Evolutionary conservation across 2,329 filamentous ascomycete species (phyloP), one percentile per base, ranked within the genome.

Genomic region (Ophiostoma australiae): DNA sequence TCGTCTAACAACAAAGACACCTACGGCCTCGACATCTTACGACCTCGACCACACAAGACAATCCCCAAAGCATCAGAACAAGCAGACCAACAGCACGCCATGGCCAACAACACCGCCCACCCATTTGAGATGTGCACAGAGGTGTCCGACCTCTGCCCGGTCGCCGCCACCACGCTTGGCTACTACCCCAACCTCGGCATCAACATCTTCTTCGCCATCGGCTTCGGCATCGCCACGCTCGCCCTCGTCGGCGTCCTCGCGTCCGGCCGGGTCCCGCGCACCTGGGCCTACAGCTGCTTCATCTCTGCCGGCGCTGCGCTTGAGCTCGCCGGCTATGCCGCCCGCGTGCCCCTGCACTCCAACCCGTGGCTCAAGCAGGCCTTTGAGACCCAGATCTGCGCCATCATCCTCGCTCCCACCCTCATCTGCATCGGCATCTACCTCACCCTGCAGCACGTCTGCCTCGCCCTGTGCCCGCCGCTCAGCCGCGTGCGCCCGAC

Each of bases 381-480:
- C 72, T 89, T 89, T 79, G 79, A 88, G 77, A 83, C 85, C 66
- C 86, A 89, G 73, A 87, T 89, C 77, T 83, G 83, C 78, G 81
- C 82, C 78, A 86, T 88, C 79, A 85, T 87, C 78, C 81, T 87
- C 69, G 84, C 81, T n/a, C 85, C 85, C 2, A 86, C 87, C 39
- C 82, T 90, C 72, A 81, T 89, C 78, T 87, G 86, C 78, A 86
- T 87, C 74, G 84, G 82, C 76, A 85, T 90, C 78, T 90, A 90
- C 80, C 83, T 90, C 35, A 88, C 85, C 3, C 84, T 90, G 72
- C 87, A 88, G 77, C 87, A 89, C 80, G 78, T 86, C 74, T 82
- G 84, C 72, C 78, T 85, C 44, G 78, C 81, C 67, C 80, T 87
- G 73, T 81, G 80, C 77, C 82, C 85, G 10, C 63, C 74, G 52